A percentile compares a stretch with the other conserved stretches of the same genome.
Conservation (phyloP, 2,329 filamentous ascomycete species). For the Exophiala lecanii-corni region DNA sequence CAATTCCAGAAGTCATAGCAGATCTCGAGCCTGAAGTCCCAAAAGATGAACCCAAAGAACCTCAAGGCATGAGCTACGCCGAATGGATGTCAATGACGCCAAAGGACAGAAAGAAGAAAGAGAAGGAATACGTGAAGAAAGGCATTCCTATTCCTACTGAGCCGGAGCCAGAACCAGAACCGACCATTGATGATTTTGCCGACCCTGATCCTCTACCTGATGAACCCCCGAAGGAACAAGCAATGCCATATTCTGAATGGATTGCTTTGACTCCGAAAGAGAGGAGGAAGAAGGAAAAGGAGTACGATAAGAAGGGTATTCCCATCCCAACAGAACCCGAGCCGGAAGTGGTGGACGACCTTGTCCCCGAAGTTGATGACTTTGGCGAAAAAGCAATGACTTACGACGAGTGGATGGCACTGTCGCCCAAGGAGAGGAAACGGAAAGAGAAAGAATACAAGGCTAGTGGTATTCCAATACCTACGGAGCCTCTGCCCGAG, state of each 20-base stretch:
- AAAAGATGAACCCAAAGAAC: slow-evolving; percentile 19
- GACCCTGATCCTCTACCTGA: slow-evolving; percentile 23
- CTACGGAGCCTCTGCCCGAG: slow-evolving; percentile 17
- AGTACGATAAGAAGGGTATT: slow-evolving; percentile 40
- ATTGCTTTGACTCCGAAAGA: slow-evolving; percentile 25
- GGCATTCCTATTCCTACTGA: slow-evolving; percentile 15
- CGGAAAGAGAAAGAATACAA: slow-evolving; percentile 32
- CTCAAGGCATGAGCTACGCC: not conserved
- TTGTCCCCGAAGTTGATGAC: not conserved
- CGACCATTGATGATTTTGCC: not conserved
- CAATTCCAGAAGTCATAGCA: slow-evolving; percentile 30
- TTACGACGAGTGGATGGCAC: slow-evolving; percentile 1
- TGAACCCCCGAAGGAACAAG: slow-evolving; percentile 31
- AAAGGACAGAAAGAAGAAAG: slow-evolving; percentile 35
- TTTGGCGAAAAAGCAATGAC: not conserved
- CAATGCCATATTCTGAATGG: slow-evolving; percentile 24
- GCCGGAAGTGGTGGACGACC: not conserved
- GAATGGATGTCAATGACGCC: slow-evolving; percentile 1
- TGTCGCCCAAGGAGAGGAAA: slow-evolving; percentile 27
- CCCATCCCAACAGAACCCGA: slow-evolving; percentile 7
- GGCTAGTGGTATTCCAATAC: slow-evolving; percentile 7
- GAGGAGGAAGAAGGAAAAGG: slow-evolving; percentile 43
- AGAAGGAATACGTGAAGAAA: slow-evolving; percentile 22
- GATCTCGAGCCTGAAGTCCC: slow-evolving; percentile 28
- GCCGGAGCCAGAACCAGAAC: slow-evolving; percentile 15